Evolutionary conservation across 305 asterid genomes (phyloP), one percentile per base, ranked within the genome.

Genomic region (Rubia peregrina): DNA sequence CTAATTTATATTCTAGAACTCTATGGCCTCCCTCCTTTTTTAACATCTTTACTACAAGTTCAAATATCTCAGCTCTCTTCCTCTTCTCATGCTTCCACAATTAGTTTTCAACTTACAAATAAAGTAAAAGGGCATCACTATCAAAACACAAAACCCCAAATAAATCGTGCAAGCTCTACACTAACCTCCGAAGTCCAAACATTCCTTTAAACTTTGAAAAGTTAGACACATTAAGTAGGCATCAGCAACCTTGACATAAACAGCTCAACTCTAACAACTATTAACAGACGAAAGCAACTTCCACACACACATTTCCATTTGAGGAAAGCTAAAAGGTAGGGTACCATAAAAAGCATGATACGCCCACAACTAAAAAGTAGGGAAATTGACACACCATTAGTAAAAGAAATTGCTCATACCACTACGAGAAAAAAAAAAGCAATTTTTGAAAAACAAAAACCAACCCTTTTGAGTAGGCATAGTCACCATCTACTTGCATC

Each of bases 401-500:
- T 12, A 0, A 41, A 46, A 51, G 38, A 16, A 12, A 21, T 9
- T 33, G n/a, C 38, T 21, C 49, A 19, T 16, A 13, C 16, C 3
- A 17, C 12, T 22, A 6, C 3, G 19, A 19, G 6, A 44, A 26
- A 16, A 40, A 24, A 56, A 21, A 14, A 3, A 12, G 13, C 12
- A 48, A 12, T n/a, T n/a, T n/a, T n/a, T n/a, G n/a, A 13, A 48
- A 48, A 48, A 12, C 53, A 51, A 57, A 70, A 17, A 81, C 94
- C 73, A 73, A 89, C 96, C 92, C 90, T 83, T 85, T 83, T 60
- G 90, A 65, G 77, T 86, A 89, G 4, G 70, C 83, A 74, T 86
- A 89, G 42, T 83, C 83, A 69, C 96, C 96, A 75, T 75, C 87
- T 46, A 89, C 87, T 88, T 89, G 86, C 92, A 88, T 77, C 87